Evolutionary conservation across 2,329 filamentous ascomycete genomes (phyloP).

Genomic region (Clathrospora elynae): DNA sequence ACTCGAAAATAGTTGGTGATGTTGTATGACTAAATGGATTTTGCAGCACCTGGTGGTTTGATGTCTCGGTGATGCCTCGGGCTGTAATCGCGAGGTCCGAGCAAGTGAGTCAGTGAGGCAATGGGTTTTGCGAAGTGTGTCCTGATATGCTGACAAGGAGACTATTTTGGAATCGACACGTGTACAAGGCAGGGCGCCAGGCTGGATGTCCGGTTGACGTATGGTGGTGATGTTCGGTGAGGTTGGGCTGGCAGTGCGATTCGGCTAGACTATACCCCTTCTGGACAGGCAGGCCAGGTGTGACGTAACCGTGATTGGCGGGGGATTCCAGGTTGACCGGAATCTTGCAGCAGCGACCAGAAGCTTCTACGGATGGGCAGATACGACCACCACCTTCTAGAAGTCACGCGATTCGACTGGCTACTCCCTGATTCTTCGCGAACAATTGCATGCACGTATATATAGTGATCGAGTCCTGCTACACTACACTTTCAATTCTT

Average conservation of each 20-base stretch:
- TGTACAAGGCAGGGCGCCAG: too few species aligned
- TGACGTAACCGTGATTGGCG: constrained; percentile 21
- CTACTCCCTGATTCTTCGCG: constrained; percentile 25
- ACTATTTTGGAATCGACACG: too few species aligned
- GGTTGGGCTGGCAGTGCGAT: constrained; percentile 1
- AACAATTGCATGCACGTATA: constrained; percentile 24
- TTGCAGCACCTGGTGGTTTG: too few species aligned
- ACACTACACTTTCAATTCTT: constrained; percentile 5
- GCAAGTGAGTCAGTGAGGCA: too few species aligned
- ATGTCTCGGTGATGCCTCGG: too few species aligned
- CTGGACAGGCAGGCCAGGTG: neutral
- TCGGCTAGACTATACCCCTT: neutral
- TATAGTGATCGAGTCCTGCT: constrained; percentile 24
- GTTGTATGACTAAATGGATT: too few species aligned
- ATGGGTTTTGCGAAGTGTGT: too few species aligned
- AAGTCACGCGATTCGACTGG: constrained; percentile 35
- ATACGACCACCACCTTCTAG: constrained; percentile 28
- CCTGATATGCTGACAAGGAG: too few species aligned
- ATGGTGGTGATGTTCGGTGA: constrained; percentile 5
- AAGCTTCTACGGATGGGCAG: constrained; percentile 34
- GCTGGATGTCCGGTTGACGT: constrained; percentile 9
- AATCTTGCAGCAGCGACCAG: constrained; percentile 28
- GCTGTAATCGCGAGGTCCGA: too few species aligned
- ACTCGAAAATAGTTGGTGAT: too few species aligned
- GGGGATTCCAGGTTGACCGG: constrained; percentile 13